Evolutionary conservation across 2,329 filamentous ascomycete species (phyloP), one percentile per base, ranked within the genome.

Genomic region (Davidsoniella eucalypti): DNA sequence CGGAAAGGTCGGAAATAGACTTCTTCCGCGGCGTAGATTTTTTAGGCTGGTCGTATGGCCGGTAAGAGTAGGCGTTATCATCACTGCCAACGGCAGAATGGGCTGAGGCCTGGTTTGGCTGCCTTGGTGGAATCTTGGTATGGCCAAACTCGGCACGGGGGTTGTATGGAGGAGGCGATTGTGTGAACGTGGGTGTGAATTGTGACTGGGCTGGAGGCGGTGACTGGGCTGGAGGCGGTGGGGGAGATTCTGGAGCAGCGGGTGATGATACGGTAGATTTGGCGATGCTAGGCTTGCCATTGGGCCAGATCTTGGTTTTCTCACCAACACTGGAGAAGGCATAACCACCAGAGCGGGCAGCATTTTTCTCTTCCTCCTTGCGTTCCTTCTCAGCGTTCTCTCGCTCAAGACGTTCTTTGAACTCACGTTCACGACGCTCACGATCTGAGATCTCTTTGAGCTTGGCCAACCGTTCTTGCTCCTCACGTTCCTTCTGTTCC

Each of bases 11-110:
- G 25, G 82, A 80, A 16, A 75, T 70, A n/a, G 82, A 82, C 52
- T 75, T 76, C 54, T 74, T 76, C 56, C 77, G 74, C 55, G 77
- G 74, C 16, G 63, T 61, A 7, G 72, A 70, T 49, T 69, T 70
- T 58, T 73, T 78, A 2, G 80, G 74, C 56, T 77, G 73, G 60
- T 90, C 84, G 62, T 88, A 88, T 1, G 85, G 83, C 46, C 84
- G 78, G 64, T 78, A 88, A 1, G 84, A 87, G 62, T 83, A 79
- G n/a, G 50, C 41, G 2, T 72, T 69, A 55, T 82, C 76, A 46
- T 82, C 76, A 55, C 71, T 75, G 12, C 12, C 29, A 12, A 33
- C 29, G 29, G 29, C 29, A 33, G 29, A 12, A 33, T 33, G 29
- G 55, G 73, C 65, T 52, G 75, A 74, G 2, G 77, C 77, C 8